Base-by-base conservation (phyloP, 2,329 filamentous ascomycete genomes). In the Xylaria sp. region DNA sequence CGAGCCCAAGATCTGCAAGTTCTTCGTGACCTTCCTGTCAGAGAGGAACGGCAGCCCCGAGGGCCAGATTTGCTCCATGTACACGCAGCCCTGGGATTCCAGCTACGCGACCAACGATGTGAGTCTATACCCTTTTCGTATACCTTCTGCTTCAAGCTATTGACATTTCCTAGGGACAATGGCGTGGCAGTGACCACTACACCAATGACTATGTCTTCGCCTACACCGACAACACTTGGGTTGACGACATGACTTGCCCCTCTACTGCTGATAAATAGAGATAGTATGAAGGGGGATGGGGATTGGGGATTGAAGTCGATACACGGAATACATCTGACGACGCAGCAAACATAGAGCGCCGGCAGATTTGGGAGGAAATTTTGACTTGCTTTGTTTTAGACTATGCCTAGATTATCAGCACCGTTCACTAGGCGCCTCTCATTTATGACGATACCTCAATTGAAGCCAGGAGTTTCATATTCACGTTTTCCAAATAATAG, bases 21-120 rank as follows among this genome's bases (percentile, higher is more conserved):
- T 80, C 77, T 80, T 82, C 74, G 80, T 80, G 59, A 75, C 79
- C 0, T 83, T 80, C 68, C 73, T 83, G 61, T 67, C 82, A 31
- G 76, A 77, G 67, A 78, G 78, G 75, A 81, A 83, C 68, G 78
- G 78, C 15, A 62, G 67, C 36, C 74, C 79, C 1, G 67, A 78
- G 33, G 80, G 81, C n/a, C 78, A 79, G 13, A 79, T 80, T 68
- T 83, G 81, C 71, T 72, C 77, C 36, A 65, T 83, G 55, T 83
- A 82, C 74, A 79, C 74, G n/a, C 72, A 75, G 57, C 64, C 73
- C 58, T 79, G 77, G 72, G 71, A 76, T 36, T 48, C 68, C 8
- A 67, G 65, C n/a, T 76, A 75, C 54, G 75, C 74, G 43, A 76
- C 73, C 28, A 74, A 76, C 62, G 59, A 68, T 23, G 75, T 76